Evolutionary conservation across 495 filamentous ascomycete genomes (phyloP), one percentile per base, ranked within the genome.

Genomic region (Penicillium soppii): DNA sequence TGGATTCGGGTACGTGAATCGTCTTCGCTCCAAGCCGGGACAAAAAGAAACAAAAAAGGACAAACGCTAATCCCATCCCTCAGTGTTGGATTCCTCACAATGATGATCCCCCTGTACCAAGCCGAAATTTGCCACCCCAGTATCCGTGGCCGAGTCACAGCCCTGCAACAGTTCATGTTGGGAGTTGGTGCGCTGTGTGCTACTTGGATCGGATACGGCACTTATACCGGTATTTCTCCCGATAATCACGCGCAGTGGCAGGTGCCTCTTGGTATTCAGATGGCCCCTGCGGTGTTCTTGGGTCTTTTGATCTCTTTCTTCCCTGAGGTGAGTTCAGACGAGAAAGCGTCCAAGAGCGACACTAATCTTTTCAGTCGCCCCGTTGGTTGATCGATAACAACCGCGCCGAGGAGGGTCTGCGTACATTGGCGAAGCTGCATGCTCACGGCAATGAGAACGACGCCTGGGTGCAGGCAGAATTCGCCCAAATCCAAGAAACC

Each of bases 31-130:
- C 4, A 27, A 27, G 25, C 25, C 25, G 9, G 25, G n/a, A n/a
- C n/a, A n/a, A n/a, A n/a, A n/a, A n/a, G n/a, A n/a, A n/a, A n/a
- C n/a, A n/a, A n/a, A n/a, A n/a, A n/a, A n/a, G n/a, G n/a, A 16
- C 21, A 22, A 37, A 15, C 20, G 38, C 17, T 35, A 17, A 32
- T 38, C 7, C n/a, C 16, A 8, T 25, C 7, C 1, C 35, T 37
- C 32, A 72, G 65, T 22, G 78, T 59, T 81, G 85, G 86, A 64
- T 87, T 63, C 81, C 84, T 63, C 73, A 84, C 67, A 67, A 77
- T 75, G 74, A 65, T 73, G 30, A 68, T 77, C 13, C 74, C 73
- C 5, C 61, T 76, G 5, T 76, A 74, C 47, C 73, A 75, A 47
- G 71, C 72, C 40, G 73, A 77, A 50, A 66, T 75, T 35, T 71